A percentile compares a stretch with the other conserved stretches of the same genome.
Evolutionary conservation across 2,329 filamentous ascomycete species (phyloP).

Genomic region (Neofusicoccum ribis): DNA sequence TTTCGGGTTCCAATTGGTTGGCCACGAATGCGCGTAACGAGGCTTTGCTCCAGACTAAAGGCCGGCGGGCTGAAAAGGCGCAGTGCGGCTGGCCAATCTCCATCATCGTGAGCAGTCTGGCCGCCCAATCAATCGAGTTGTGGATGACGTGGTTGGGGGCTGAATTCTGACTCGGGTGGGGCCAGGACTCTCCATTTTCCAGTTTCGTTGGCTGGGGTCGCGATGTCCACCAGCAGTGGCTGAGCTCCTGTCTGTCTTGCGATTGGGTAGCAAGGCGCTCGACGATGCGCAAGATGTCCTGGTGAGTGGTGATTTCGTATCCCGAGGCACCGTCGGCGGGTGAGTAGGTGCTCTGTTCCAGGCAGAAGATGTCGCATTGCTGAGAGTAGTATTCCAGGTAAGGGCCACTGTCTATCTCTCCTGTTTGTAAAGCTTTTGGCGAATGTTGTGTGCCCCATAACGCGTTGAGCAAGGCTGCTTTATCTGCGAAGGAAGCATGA

Average conservation of each 20-base stretch:
- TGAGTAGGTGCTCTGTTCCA: background rate
- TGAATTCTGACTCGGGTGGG: background rate
- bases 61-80: background rate
- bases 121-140: conserved; percentile 1
- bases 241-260: background rate
- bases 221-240: background rate
- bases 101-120: background rate
- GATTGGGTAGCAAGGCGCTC: background rate
- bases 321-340: background rate
- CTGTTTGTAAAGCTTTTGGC: background rate
- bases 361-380: background rate
- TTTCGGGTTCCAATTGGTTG: background rate
- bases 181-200: background rate
- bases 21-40: background rate
- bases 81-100: background rate
- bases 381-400: background rate
- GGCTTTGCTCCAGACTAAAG: background rate
- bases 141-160: background rate
- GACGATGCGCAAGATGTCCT: background rate
- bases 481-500: background rate
- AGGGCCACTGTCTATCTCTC: background rate
- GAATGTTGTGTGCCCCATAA: background rate
- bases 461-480: background rate
- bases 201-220: background rate
- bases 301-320: background rate